phyloP scores from a whole-genome alignment of 352 stramenopile species.

The Bremia lactucae region DNA sequence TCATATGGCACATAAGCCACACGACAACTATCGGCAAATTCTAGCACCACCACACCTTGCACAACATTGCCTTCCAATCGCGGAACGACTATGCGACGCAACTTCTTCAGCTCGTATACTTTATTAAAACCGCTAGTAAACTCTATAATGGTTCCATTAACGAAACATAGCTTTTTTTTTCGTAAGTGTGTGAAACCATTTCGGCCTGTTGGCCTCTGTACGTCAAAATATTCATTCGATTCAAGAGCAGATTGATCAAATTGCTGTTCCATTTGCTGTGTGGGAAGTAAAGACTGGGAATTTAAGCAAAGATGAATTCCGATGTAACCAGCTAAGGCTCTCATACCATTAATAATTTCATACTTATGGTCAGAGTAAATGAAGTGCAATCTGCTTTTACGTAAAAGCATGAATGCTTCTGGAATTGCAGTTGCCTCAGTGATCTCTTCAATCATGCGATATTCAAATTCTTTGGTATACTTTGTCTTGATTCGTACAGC shows the following conservation, averaged over 20 bases:
- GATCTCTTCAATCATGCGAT: slow-evolving; percentile 44
- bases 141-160: slow-evolving; percentile 42
- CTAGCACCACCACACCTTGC: slow-evolving; percentile 42
- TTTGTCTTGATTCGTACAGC: slow-evolving; percentile 50
- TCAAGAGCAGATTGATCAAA: slow-evolving; percentile 31
- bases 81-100: slow-evolving; percentile 42
- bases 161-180: slow-evolving; percentile 56
- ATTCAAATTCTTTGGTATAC: slow-evolving; percentile 72
- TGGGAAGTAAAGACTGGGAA: slow-evolving; percentile 36
- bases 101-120: slow-evolving; percentile 39
- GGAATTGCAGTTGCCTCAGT: slow-evolving; percentile 29
- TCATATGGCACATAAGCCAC: slow-evolving; percentile 52
- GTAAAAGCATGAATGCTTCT: slow-evolving; percentile 48
- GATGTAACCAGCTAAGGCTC: slow-evolving; percentile 49
- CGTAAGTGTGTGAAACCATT: slow-evolving; percentile 47
- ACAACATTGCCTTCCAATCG: slow-evolving; percentile 14
- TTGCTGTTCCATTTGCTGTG: slow-evolving; percentile 28
- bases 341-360: slow-evolving; percentile 55
- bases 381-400: slow-evolving; percentile 60
- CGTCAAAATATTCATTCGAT: slow-evolving; percentile 34
- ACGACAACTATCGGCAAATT: slow-evolving; percentile 54
- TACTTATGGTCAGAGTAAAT: slow-evolving; percentile 56
- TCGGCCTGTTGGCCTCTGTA: slow-evolving; percentile 42
- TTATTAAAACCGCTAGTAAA: slow-evolving; percentile 38
- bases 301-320: slow-evolving; percentile 38